Base-by-base conservation (phyloP, 2,329 filamentous ascomycete genomes). In the Fusarium tjaetaba region DNA sequence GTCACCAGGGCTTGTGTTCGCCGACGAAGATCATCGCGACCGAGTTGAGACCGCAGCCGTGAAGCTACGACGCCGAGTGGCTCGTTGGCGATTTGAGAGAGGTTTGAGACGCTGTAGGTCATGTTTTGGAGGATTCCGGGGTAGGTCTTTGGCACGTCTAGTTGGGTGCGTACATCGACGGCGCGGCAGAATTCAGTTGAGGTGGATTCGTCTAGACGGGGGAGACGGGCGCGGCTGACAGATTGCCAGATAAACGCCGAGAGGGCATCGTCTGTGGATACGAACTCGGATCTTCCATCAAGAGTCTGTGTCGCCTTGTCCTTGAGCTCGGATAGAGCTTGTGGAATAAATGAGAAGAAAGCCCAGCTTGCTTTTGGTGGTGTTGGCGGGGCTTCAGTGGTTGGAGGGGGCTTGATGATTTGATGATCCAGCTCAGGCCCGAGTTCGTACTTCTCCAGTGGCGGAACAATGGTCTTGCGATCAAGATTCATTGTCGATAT, bases 201-300 rank as follows among this genome's bases (percentile, higher is more conserved):
- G 2, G 64, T 43, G 32, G 45, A 46, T 5, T 52, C 41, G 3
- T 70, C 49, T 1, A 86, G 66, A 3, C 84, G 83, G 0, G 79
- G 67, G 1, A 81, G 73, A 20, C 88, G 84, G 1, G 81, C 83
- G 36, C 84, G 84, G 0, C 80, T 78, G 15, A 87, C 73, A 1
- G 80, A 81, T 67, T 86, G 82, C 86, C 86, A 90, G 61, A 89
- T 79, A 52, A 89, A 85, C 1, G 87, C 86, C 5, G 79, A 85
- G 20, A 90, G 77, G 7, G 84, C 81, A 73, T 90, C 88, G 62
- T 90, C 87, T 1, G 87, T 89, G 4, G 87, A 88, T 28, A 89
- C 76, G 69, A 82, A 88, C 5, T 43, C 52, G 0, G 61, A 52
- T 0, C 51, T 28, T 2, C 18, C n/a, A 6, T 69, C 56, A 2